A percentile compares a stretch with the other conserved stretches of the same genome.
Conservation (phyloP, 108 stramenopile genomes). For the Seminavis robusta region DNA sequence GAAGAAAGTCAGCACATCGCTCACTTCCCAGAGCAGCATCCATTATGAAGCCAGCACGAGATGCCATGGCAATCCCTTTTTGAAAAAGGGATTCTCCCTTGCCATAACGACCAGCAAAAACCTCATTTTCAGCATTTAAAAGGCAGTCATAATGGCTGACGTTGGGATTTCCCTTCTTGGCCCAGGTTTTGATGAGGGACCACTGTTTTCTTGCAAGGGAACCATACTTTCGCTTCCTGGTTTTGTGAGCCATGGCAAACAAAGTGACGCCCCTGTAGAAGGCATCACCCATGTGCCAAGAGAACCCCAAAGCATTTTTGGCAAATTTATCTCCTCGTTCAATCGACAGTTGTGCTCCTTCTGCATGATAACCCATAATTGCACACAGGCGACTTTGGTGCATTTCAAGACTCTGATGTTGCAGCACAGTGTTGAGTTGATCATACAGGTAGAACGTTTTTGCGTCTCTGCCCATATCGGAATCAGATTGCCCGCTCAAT, state of each 20-base stretch:
- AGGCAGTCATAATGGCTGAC: slow-evolving; percentile 1
- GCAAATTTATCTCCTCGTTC: too few relatives aligned
- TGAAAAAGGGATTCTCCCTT: not conserved
- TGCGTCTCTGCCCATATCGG: too few relatives aligned
- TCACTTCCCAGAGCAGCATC: slow-evolving; percentile 6
- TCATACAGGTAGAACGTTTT: too few relatives aligned
- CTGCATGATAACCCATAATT: too few relatives aligned
- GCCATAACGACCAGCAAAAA: too few relatives aligned
- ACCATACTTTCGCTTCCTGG: slow-evolving; percentile 4
- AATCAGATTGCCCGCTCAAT: too few relatives aligned
- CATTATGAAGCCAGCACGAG: not conserved
- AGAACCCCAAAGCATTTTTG: too few relatives aligned
- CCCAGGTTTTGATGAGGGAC: slow-evolving; percentile 4
- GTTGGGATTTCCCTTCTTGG: slow-evolving; percentile 11
- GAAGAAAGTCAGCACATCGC: slow-evolving; percentile 2
- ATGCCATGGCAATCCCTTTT: not conserved
- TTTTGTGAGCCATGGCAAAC: slow-evolving; percentile 13
- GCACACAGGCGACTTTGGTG: too few relatives aligned
- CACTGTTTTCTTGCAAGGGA: not conserved
- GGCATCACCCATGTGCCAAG: slow-evolving; percentile 1
- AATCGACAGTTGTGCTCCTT: too few relatives aligned
- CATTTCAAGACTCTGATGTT: too few relatives aligned
- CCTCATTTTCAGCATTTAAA: not conserved
- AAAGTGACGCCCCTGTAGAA: slow-evolving; percentile 3
- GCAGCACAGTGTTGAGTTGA: too few relatives aligned